Evolutionary conservation across 2,329 filamentous ascomycete genomes (phyloP).

Genomic region (Aspergillus fumigatiaffinis): DNA sequence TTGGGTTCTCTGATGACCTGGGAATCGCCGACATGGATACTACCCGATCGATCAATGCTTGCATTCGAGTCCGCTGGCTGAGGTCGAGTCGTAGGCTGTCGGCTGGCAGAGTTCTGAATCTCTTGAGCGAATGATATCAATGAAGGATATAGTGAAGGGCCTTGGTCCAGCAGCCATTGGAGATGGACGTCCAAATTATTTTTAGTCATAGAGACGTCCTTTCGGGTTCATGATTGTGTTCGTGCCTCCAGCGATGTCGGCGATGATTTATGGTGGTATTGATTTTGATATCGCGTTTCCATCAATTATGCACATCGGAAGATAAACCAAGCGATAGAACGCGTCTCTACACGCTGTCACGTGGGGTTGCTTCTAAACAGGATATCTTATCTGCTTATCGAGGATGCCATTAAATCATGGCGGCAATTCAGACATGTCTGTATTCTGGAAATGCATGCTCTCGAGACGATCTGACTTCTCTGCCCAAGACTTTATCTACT

Average conservation of each 20-base stretch:
- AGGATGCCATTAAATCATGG: neutral
- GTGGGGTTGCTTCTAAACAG: constrained; percentile 9
- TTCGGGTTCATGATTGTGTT: constrained; percentile 23
- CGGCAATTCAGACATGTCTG: neutral
- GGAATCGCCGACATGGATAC: constrained; percentile 9
- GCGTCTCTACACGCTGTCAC: constrained; percentile 24
- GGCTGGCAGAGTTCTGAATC: constrained; percentile 11
- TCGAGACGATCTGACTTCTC: neutral
- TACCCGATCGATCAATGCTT: constrained; percentile 4
- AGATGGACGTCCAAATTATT: constrained; percentile 45
- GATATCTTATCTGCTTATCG: neutral
- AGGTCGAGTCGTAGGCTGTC: constrained; percentile 1
- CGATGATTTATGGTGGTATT: neutral
- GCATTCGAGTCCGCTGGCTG: constrained; percentile 1
- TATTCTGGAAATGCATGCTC: neutral
- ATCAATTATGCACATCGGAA: neutral
- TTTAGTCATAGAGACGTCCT: constrained; percentile 45
- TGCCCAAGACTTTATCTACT: neutral
- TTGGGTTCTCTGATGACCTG: constrained; percentile 2
- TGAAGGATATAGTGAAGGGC: constrained; percentile 30
- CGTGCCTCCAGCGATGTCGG: constrained; percentile 3
- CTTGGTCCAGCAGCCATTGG: constrained; percentile 44
- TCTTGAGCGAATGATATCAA: constrained; percentile 27
- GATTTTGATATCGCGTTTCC: neutral
- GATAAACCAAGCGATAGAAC: constrained; percentile 8